These are phyloP conservation scores for Claviceps humidiphila DNA, from an alignment of 2,329 filamentous ascomycete species.

Conservation along the genomic window DNA sequence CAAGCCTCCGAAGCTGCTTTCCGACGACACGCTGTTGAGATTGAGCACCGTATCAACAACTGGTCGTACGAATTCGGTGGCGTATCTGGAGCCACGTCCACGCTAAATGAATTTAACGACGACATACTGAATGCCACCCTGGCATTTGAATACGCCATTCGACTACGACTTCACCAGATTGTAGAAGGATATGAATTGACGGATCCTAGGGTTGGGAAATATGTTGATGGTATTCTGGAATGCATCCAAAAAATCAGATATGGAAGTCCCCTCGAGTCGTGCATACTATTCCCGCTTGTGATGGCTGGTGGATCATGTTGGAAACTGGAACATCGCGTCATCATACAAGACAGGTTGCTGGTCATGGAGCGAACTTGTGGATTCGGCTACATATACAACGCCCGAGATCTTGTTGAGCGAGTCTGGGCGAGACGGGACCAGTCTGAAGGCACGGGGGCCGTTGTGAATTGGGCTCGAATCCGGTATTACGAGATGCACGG, in stretches of 20 bases:
- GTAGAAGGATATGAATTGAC: slow-evolving; percentile 26
- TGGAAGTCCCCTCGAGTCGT: slow-evolving; percentile 26
- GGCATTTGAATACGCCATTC: slow-evolving; percentile 28
- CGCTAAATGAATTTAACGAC: slow-evolving; percentile 11
- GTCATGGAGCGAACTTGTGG: slow-evolving; percentile 31
- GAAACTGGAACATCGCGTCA: slow-evolving; percentile 22
- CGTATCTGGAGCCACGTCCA: slow-evolving; percentile 13
- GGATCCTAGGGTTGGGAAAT: slow-evolving; percentile 19
- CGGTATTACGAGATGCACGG: slow-evolving; percentile 24
- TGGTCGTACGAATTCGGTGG: slow-evolving; percentile 22
- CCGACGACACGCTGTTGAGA: slow-evolving; percentile 14
- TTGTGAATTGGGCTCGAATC: slow-evolving; percentile 23
- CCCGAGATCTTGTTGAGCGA: slow-evolving; percentile 24
- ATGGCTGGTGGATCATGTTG: slow-evolving; percentile 27
- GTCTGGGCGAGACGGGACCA: slow-evolving; percentile 24
- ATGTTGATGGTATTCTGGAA: slow-evolving; percentile 22
- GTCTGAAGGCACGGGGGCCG: slow-evolving; percentile 13
- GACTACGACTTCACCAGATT: slow-evolving; percentile 28
- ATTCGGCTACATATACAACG: slow-evolving; percentile 28
- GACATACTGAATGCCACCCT: slow-evolving; percentile 22
- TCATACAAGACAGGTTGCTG: slow-evolving; percentile 26
- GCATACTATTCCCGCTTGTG: slow-evolving; percentile 27
- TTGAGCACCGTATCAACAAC: slow-evolving; percentile 23
- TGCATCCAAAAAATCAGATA: slow-evolving; percentile 26
- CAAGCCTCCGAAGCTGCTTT: slow-evolving; percentile 17